Base-by-base conservation (phyloP, 768 basidiomycete species). In the Phanerodontia chrysosporium region DNA sequence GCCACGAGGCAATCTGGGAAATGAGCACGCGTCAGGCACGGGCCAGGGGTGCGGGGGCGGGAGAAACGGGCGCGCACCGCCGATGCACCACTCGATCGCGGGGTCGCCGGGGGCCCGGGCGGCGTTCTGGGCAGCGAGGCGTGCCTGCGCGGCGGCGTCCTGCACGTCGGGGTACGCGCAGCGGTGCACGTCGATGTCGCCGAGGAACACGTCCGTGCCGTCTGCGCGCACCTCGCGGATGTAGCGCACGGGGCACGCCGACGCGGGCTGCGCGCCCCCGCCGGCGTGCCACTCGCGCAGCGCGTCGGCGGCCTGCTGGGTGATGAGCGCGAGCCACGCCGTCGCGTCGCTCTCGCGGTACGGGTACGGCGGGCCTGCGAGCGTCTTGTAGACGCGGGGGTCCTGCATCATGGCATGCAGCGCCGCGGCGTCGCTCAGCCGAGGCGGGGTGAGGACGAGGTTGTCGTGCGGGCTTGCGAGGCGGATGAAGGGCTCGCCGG, bases 361-460 rank as follows among this genome's bases (percentile, higher is more conserved):
- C 39, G 86, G 87, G 45, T 74, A 75, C 0, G 84, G 83, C 0
- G 83, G 78, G 1, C 69, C 68, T n/a, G 65, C 66, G 18, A 87
- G 64, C 74, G 72, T 79, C 28, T 65, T 64, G 57, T 74, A 77
- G 5, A 89, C 74, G 6, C 57, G 60, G 1, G 71, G 70, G 63
- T 87, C 82, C 60, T 84, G 85, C 64, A 86, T 61, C 58, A 74
- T 64, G 0, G 72, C 60, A 3, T 73, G 59, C 16, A 75, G 55
- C 14, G 64, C 54, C 30, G 73, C 67, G 18, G 68, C 74, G 62
- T 86, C 83, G 36, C 64, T 68, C 12, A 64, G 55, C 36, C 85
- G 80, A 21, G 82, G 81, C 21, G 86, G 80, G 2, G 85, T 87
- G 36, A 87, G 59, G 57, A 87, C 79, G 61, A 86, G 79, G 58